Evolutionary conservation across 306 rosid genomes (phyloP).

Genomic region (Datisca glomerata): DNA sequence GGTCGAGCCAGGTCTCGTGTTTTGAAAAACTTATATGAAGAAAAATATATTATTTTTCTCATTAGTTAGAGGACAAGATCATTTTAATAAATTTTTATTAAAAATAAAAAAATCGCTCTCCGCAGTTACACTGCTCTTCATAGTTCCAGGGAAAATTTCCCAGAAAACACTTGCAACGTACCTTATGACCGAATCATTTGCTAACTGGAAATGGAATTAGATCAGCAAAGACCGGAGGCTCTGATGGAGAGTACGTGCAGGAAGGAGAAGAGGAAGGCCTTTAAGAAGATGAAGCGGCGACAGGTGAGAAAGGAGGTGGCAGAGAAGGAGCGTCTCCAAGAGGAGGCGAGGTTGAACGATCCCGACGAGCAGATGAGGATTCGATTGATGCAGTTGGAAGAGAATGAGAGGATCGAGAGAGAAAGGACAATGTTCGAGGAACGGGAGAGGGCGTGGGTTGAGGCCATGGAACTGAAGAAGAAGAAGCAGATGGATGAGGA

Average conservation of each 20-base stretch:
- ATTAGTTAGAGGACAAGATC: too few relatives aligned
- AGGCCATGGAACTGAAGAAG: slow-evolving; percentile 35
- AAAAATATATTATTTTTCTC: too few relatives aligned
- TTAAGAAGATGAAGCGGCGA: slow-evolving; percentile 72
- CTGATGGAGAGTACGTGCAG: slow-evolving; percentile 35
- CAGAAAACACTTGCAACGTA: too few relatives aligned
- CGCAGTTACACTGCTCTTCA: too few relatives aligned
- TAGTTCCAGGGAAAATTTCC: too few relatives aligned
- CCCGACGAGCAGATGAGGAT: slow-evolving; percentile 45
- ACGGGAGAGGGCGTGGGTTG: slow-evolving; percentile 62
- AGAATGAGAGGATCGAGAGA: slow-evolving; percentile 46
- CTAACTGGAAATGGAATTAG: too few relatives aligned
- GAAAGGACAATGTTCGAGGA: slow-evolving; percentile 46
- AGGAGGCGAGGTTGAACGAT: slow-evolving; percentile 44
- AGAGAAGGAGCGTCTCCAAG: slow-evolving; percentile 34
- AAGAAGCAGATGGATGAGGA: slow-evolving; percentile 18
- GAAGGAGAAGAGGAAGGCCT: slow-evolving; percentile 77
- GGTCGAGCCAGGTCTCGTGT: too few relatives aligned
- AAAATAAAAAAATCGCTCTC: too few relatives aligned
- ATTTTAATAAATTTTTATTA: too few relatives aligned
- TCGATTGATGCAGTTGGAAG: slow-evolving; percentile 34
- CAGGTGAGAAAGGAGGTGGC: slow-evolving; percentile 55
- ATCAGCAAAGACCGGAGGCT: too few relatives aligned
- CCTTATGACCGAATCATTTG: too few relatives aligned
- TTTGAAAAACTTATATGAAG: too few relatives aligned